Conservation (phyloP, 192 early-diverging fungal species). For the Cladochytrium replicatum region DNA sequence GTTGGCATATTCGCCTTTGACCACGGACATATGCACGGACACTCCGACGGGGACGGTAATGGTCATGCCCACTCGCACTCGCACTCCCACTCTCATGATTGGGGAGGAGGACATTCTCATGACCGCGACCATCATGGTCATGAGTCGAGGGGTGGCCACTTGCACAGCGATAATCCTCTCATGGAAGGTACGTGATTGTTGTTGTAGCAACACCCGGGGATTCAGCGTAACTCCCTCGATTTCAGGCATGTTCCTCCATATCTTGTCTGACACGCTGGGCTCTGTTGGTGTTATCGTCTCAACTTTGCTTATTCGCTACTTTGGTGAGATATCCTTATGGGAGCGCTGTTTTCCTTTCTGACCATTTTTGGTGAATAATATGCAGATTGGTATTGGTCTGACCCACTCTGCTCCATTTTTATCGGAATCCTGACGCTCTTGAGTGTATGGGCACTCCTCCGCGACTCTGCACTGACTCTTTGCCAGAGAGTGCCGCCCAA, state of each 20-base stretch:
- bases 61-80: no score
- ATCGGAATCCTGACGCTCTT: conserved; percentile 82
- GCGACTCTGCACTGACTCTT: conserved; percentile 43
- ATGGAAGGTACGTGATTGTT: conserved; percentile 57
- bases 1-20: conserved; percentile 91
- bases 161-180: conserved; percentile 58
- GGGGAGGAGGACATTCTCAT: no score
- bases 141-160: conserved; percentile 11
- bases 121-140: no score
- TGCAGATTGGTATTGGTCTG: conserved; percentile 87
- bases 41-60: no score
- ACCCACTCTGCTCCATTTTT: conserved; percentile 86
- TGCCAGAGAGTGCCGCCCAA: conserved; percentile 28
- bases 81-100: no score
- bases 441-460: conserved; percentile 76
- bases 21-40: no score
- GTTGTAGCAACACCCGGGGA: not conserved
- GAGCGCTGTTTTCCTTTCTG: not conserved
- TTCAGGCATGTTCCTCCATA: conserved; percentile 79
- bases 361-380: no score
- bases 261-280: conserved; percentile 89
- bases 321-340: conserved; percentile 36
- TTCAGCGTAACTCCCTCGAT: not conserved
- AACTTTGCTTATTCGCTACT: conserved; percentile 73
- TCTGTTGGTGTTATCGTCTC: conserved; percentile 95